Percentiles rank a stretch among this genome's conserved stretches.
Evolutionary conservation across 371 early-diverging fungal species (phyloP).

Genomic region (Circinella umbellata): DNA sequence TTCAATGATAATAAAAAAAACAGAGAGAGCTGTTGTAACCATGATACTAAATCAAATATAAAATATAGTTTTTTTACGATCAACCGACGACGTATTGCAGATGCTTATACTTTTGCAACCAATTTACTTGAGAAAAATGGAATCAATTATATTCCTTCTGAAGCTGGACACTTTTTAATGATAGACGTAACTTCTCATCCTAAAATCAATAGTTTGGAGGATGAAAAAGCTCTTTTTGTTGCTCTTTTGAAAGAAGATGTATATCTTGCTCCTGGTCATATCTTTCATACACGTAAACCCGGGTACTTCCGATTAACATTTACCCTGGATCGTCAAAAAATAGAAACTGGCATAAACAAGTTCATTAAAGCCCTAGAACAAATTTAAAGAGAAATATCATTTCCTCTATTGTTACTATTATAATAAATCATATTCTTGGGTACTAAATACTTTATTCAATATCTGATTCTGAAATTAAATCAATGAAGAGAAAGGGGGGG

Average conservation of each 20-base stretch:
- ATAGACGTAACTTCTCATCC: constrained; percentile 37
- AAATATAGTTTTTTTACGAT: constrained; percentile 46
- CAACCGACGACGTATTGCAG: constrained; percentile 62
- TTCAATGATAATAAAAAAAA: neutral
- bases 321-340: constrained; percentile 23
- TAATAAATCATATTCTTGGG: no score
- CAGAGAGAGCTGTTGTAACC: neutral
- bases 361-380: constrained; percentile 5
- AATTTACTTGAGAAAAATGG: constrained; percentile 43
- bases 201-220: constrained; percentile 22
- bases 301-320: constrained; percentile 74
- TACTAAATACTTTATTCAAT: no score
- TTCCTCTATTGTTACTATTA: no score
- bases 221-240: constrained; percentile 41
- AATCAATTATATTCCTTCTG: constrained; percentile 59
- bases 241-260: constrained; percentile 58
- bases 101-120: constrained; percentile 46
- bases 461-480: no score
- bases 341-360: constrained; percentile 25
- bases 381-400: neutral
- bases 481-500: no score
- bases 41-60: neutral
- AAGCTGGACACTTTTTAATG: constrained; percentile 76
- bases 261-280: constrained; percentile 68
- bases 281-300: constrained; percentile 57